Evolutionary conservation across 139 green algal genomes (phyloP), one percentile per base, ranked within the genome.

Genomic region (Asterochloris erici): DNA sequence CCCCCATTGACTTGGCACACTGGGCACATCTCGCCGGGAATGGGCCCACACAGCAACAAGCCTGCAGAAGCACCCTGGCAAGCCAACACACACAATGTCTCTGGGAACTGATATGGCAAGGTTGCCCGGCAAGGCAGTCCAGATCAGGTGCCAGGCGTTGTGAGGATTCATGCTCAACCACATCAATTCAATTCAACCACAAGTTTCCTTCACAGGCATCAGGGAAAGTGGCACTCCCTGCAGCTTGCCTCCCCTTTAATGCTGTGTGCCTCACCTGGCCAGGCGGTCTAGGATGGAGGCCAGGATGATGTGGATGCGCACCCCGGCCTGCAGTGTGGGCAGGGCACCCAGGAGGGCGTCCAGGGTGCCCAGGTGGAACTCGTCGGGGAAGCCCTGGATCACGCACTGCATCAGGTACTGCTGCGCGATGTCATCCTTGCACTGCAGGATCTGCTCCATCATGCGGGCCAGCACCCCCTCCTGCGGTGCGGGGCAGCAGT

Each of bases 361-460:
- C 78, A 99, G 87, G 9, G 96, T 98, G 76, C 93, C 90, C 76
- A 99, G 82, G 88, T 99, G 97, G 88, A 97, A 99, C 74, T 97
- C 93, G 83, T 98, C 96, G 11, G 96, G 94, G 87, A 98, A 99
- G 63, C 85, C 89, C 83, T 95, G 90, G 68, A 95, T 92, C 73
- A 97, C 68, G 82, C 89, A 95, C 87, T 99, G 95, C 94, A 99
- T 98, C n/a, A 99, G 88, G 90, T 99, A 99, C 82, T 96, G 90
- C 92, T 99, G 97, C 26, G 97, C 97, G n/a, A 99, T 92, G 81
- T 97, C 94, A 82, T 99, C 97, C 81, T 95, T 93, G 92, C 97
- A 99, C 73, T 86, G 90, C 38, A 99, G 92, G 2, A 99, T 89
- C 88, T 98, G 94, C 68, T 93, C 90, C 85, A 94, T 79, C 74